phyloP scores from a whole-genome alignment of 2,329 filamentous ascomycete species.

The Fusarium hostae region DNA sequence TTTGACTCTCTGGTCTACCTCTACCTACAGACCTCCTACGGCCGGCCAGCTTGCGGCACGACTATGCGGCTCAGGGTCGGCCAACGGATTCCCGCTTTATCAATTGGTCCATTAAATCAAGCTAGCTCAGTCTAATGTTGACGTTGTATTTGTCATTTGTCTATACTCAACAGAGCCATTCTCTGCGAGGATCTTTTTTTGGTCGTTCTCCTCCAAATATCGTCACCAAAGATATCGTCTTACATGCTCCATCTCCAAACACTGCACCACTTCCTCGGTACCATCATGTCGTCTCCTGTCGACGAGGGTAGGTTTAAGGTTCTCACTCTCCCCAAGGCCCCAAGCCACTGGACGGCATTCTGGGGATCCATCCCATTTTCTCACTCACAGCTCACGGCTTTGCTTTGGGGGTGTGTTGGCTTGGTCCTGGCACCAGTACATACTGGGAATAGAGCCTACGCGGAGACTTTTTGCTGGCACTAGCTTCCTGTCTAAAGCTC shows the following conservation, averaged over 20 bases:
- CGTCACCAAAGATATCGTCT: not conserved
- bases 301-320: conserved; percentile 44
- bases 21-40: not conserved
- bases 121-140: not conserved
- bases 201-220: not conserved
- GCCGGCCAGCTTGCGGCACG: not conserved
- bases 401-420: conserved; percentile 8
- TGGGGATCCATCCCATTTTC: conserved; percentile 23
- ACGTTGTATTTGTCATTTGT: not conserved
- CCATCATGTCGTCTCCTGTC: conserved; percentile 30
- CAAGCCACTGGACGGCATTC: conserved; percentile 39
- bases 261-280: conserved; percentile 24
- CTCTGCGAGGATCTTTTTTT: not conserved
- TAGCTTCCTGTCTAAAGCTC: not conserved
- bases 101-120: not conserved
- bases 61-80: conserved; percentile 4
- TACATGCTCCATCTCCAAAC: conserved; percentile 7
- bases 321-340: conserved; percentile 43
- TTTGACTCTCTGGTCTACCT: not conserved
- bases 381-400: conserved; percentile 19
- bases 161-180: not conserved
- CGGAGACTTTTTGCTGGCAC: conserved; percentile 24
- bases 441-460: conserved; percentile 2
- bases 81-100: not conserved
- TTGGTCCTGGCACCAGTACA: conserved; percentile 1